phyloP scores from a whole-genome alignment of 2,329 filamentous ascomycete genomes.

The Bipolaris gigantea region DNA sequence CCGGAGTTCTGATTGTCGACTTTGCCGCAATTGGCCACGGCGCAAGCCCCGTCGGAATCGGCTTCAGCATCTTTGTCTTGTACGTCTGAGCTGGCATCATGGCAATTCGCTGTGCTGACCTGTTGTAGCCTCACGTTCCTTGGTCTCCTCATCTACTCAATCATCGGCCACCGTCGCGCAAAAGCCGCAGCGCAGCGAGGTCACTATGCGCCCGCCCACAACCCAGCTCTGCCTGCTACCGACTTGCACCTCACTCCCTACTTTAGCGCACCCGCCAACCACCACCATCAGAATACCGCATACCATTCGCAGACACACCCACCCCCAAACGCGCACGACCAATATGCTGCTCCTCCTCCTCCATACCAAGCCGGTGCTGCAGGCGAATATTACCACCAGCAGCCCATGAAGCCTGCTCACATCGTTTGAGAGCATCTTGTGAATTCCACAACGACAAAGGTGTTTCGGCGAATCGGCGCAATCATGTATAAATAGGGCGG shows the following conservation, averaged over 20 bases:
- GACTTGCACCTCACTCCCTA: constrained; percentile 19
- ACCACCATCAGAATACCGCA: constrained; percentile 30
- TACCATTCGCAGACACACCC: constrained; percentile 28
- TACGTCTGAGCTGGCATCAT: constrained; percentile 12
- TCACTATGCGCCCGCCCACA: constrained; percentile 38
- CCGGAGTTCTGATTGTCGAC: constrained; percentile 36
- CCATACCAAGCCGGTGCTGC: constrained; percentile 25
- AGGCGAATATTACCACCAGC: constrained; percentile 29
- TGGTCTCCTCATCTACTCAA: constrained; percentile 47
- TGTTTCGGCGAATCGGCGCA: background rate
- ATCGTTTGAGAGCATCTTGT: constrained; percentile 22
- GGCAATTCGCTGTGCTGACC: constrained; percentile 5
- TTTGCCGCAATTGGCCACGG: constrained; percentile 30
- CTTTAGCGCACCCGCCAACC: constrained; percentile 21
- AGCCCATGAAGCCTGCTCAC: constrained; percentile 33
- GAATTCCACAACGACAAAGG: background rate
- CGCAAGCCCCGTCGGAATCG: constrained; percentile 26
- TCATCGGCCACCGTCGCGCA: constrained; percentile 39
- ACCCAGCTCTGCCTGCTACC: constrained; percentile 27
- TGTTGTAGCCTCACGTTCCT: constrained; percentile 39
- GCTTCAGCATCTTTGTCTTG: constrained; percentile 42
- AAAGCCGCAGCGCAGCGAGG: constrained; percentile 41
- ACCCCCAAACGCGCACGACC: constrained; percentile 20
- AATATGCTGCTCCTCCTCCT: constrained; percentile 22
- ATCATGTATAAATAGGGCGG: background rate